These are phyloP conservation scores for Allium cepa DNA, from an alignment of 106 monocot genomes.

Conservation along the genomic window DNA sequence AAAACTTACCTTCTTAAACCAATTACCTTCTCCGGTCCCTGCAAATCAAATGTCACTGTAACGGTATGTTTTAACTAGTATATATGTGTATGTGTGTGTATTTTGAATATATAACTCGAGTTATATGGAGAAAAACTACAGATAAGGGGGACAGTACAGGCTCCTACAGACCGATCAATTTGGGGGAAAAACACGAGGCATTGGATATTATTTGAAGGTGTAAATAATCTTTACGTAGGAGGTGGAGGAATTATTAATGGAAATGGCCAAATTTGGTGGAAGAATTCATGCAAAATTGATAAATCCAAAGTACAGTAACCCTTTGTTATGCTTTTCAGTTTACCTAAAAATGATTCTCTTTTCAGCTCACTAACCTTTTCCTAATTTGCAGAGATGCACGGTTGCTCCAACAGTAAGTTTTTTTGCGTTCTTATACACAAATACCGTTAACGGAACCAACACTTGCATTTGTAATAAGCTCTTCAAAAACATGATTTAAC, in stretches of 20 bases:
- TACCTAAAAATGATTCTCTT: too few species aligned
- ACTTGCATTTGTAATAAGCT: background rate
- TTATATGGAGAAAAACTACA: constrained; percentile 1
- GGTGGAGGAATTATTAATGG: constrained; percentile 20
- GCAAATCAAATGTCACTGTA: constrained; percentile 42
- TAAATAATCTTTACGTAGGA: constrained; percentile 8
- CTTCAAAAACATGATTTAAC: background rate
- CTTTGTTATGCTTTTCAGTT: too few species aligned
- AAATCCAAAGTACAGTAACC: background rate
- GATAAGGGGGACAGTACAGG: constrained; percentile 16
- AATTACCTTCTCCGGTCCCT: constrained; percentile 58
- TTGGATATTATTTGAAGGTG: constrained; percentile 13
- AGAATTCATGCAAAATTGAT: constrained; percentile 19
- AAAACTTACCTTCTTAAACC: constrained; percentile 40
- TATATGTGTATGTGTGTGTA: background rate
- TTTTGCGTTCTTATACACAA: background rate
- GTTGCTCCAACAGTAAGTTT: constrained; percentile 66
- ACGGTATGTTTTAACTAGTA: constrained; percentile 23
- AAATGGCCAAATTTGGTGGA: constrained; percentile 22
- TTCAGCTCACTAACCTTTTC: background rate
- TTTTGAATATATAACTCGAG: background rate
- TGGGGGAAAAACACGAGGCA: constrained; percentile 2
- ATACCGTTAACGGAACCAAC: background rate
- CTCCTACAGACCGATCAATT: constrained; percentile 6
- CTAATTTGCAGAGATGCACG: constrained; percentile 51